Evolutionary conservation across 108 stramenopile species (phyloP).

Genomic region (Cylindrotheca closterium): DNA sequence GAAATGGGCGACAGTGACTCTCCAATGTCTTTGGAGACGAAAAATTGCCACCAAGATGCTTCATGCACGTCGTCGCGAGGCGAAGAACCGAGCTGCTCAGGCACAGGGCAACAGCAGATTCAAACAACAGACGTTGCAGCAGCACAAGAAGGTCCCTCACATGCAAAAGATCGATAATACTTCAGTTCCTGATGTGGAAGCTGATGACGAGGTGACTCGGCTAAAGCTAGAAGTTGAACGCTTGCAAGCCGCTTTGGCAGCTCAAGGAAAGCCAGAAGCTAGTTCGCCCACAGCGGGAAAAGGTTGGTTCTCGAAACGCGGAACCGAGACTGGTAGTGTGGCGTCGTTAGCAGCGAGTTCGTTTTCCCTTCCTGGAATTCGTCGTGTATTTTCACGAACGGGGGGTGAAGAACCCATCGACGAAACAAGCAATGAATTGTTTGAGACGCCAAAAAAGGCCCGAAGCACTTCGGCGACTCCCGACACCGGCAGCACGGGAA

Average conservation of each 20-base stretch:
- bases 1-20: conserved; percentile 20
- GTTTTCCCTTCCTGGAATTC: not conserved
- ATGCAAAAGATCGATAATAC: conserved; percentile 8
- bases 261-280: not conserved
- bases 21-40: conserved; percentile 53
- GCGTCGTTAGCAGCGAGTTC: too few species aligned
- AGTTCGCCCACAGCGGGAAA: not conserved
- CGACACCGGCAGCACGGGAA: not conserved
- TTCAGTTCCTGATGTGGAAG: not conserved
- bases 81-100: conserved; percentile 45
- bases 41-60: conserved; percentile 27
- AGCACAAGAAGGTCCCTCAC: conserved; percentile 47
- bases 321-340: not conserved
- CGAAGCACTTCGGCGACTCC: not conserved
- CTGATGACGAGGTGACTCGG: conserved; percentile 30
- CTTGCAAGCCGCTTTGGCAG: conserved; percentile 20
- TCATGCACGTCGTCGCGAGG: conserved; percentile 44
- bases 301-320: not conserved
- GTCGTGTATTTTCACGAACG: not conserved
- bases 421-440: not conserved
- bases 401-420: too few species aligned
- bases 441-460: not conserved
- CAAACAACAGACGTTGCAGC: conserved; percentile 46
- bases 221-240: conserved; percentile 36
- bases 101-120: conserved; percentile 57